Evolutionary conservation across 495 filamentous ascomycete species (phyloP), one percentile per base, ranked within the genome.

Genomic region (Neurospora sp.): DNA sequence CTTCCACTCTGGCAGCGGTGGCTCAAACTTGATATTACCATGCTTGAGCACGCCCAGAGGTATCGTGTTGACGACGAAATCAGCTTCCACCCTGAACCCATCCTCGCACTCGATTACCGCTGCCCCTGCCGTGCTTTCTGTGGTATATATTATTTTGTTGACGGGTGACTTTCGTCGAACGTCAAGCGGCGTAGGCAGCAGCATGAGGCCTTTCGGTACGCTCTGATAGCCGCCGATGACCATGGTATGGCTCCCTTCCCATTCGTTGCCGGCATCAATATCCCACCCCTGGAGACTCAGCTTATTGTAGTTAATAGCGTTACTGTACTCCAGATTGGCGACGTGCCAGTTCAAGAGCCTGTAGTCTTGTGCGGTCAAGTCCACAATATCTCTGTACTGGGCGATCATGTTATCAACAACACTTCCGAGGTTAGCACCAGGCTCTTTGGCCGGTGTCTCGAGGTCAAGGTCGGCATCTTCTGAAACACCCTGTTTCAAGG

Each of bases 301-400:
- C 71, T 92, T 90, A 72, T 91, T 88, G 70, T 96, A 90, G 78
- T 94, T 97, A 6, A 88, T 90, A 0, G 96, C 96, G 78, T 98
- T 98, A 68, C 95, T 94, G 78, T 99, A 99, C 79, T 99, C 96
- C 39, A 98, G 86, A 77, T 99, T 99, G 73, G 96, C 96, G 79
- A 97, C 90, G 82, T 99, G 96, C 96, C 96, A 99, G 78, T 98
- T 99, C 76, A 98, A 86, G 40, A 98, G 85, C 68, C 96, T 87
- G 82, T 97, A 89, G 76, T 98, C 96, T 77, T 92, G 92, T 0
- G 94, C 88, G 0, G 89, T 93, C 38, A 99, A 83, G 66, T 96
- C 90, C 22, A 98, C 86, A 71, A 98, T 87, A 48, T 87, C 87
- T 74, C 92, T 91, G 81, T 97, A 99, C 77, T 98, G 94, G 27